Evolutionary conservation across 2,329 filamentous ascomycete species (phyloP).

Genomic region (Phyllosticta citrichinensis): DNA sequence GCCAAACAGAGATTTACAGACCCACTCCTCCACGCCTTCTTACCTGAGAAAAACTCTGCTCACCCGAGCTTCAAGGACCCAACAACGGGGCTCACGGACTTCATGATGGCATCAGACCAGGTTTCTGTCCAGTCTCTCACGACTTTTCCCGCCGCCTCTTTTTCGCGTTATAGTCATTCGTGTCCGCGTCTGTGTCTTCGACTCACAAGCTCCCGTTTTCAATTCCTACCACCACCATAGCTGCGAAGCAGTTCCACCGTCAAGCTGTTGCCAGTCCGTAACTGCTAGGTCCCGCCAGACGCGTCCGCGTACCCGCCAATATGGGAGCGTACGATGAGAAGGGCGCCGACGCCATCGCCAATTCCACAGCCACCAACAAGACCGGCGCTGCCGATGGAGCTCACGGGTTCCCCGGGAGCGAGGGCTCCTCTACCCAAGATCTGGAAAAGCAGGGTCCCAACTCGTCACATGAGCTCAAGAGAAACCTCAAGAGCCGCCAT

Average conservation of each 20-base stretch:
- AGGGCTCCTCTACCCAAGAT: conserved; percentile 14
- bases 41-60: conserved; percentile 10
- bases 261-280: neutral
- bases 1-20: conserved; percentile 2
- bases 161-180: conserved; percentile 7
- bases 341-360: conserved; percentile 4
- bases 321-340: conserved; percentile 8
- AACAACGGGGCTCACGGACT: conserved; percentile 6
- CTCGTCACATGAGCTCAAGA: conserved; percentile 19
- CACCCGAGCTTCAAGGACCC: neutral
- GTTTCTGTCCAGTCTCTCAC: neutral
- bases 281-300: neutral
- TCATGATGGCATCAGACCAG: neutral
- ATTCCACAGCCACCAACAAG: conserved; percentile 1
- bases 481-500: conserved; percentile 27
- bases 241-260: neutral
- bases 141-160: conserved; percentile 6
- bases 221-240: neutral
- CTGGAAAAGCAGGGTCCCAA: conserved; percentile 25
- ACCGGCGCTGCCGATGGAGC: neutral
- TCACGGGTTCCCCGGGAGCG: conserved; percentile 5
- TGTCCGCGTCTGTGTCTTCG: conserved; percentile 3
- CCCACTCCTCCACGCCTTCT: conserved; percentile 1
- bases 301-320: neutral
- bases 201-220: neutral